phyloP scores from a whole-genome alignment of 495 filamentous ascomycete species.

The Penicillium desertorum region DNA sequence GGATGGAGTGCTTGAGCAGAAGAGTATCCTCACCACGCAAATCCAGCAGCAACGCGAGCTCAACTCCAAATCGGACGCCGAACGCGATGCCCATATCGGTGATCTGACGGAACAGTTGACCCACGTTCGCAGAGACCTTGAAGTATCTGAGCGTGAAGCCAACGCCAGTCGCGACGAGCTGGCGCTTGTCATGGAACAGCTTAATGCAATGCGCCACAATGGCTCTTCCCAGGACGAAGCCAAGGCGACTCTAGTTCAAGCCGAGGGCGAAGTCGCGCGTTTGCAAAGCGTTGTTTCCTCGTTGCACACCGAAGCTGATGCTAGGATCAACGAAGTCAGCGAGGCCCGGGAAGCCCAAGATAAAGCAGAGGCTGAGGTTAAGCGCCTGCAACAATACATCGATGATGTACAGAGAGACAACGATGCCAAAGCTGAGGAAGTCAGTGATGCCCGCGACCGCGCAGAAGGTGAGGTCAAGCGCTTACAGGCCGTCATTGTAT shows the following conservation, averaged over 20 bases:
- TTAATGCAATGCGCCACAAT: constrained; percentile 45
- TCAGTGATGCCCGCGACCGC: constrained; percentile 44
- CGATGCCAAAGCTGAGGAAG: constrained; percentile 6
- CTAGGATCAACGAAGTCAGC: constrained; percentile 43
- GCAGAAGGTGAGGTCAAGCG: constrained; percentile 25
- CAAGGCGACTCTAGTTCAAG: constrained; percentile 45
- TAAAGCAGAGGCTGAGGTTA: constrained; percentile 23
- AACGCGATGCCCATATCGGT: constrained; percentile 55
- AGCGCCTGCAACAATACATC: constrained; percentile 20
- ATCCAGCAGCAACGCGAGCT: constrained; percentile 91
- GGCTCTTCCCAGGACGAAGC: constrained; percentile 27
- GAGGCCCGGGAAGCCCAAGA: constrained; percentile 39
- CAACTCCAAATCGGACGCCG: constrained; percentile 63
- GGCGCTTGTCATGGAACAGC: constrained; percentile 43
- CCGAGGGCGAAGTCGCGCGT: constrained; percentile 53
- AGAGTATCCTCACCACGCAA: constrained; percentile 78
- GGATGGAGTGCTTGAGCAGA: constrained; percentile 71
- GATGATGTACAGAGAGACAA: constrained; percentile 15
- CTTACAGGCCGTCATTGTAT: constrained; percentile 14
- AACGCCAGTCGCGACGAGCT: constrained; percentile 46
- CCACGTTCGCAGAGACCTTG: constrained; percentile 41
- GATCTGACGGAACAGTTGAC: constrained; percentile 52
- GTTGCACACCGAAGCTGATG: constrained; percentile 31
- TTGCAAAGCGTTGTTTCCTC: constrained; percentile 31
- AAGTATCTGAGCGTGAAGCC: constrained; percentile 39